A percentile compares a stretch with the other conserved stretches of the same genome.
phyloP scores from a whole-genome alignment of 2,329 filamentous ascomycete genomes.

The Volutella citrinella region DNA sequence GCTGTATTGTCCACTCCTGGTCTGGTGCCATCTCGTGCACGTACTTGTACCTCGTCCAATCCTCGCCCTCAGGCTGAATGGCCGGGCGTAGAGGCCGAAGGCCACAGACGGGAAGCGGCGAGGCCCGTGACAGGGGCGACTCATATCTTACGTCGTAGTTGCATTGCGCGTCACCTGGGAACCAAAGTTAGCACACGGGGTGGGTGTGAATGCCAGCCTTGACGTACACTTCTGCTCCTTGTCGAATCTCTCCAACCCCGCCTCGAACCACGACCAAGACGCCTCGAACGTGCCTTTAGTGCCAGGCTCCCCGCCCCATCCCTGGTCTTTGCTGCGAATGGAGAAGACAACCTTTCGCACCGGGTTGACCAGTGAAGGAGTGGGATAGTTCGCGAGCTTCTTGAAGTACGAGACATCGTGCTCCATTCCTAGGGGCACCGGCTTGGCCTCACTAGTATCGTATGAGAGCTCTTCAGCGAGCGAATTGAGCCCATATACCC shows the following conservation, averaged over 20 bases:
- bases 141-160: slow-evolving; percentile 27
- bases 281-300: slow-evolving; percentile 39
- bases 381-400: slow-evolving; percentile 35
- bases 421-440: slow-evolving; percentile 23
- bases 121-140: slow-evolving; percentile 14
- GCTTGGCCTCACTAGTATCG: slow-evolving; percentile 26
- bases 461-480: slow-evolving; percentile 28
- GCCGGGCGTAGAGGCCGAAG: slow-evolving; percentile 37
- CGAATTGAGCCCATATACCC: slow-evolving; percentile 22
- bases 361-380: slow-evolving; percentile 42
- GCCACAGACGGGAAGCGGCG: slow-evolving; percentile 30
- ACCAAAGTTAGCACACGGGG: slow-evolving; percentile 3
- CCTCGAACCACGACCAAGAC: slow-evolving; percentile 64
- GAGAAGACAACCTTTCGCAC: slow-evolving; percentile 62
- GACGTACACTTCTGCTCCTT: slow-evolving; percentile 29
- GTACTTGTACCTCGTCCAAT: slow-evolving; percentile 28
- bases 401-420: slow-evolving; percentile 28
- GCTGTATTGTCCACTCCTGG: slow-evolving; percentile 44
- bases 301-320: slow-evolving; percentile 41
- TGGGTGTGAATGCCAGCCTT: fast-evolving
- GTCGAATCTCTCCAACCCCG: slow-evolving; percentile 55
- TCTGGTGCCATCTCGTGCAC: slow-evolving; percentile 35
- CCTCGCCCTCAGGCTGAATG: slow-evolving; percentile 13
- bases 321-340: slow-evolving; percentile 56
- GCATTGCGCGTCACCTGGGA: slow-evolving; percentile 27